Evolutionary conservation across 2,329 filamentous ascomycete species (phyloP).

Genomic region (Huntiella bhutanensis): DNA sequence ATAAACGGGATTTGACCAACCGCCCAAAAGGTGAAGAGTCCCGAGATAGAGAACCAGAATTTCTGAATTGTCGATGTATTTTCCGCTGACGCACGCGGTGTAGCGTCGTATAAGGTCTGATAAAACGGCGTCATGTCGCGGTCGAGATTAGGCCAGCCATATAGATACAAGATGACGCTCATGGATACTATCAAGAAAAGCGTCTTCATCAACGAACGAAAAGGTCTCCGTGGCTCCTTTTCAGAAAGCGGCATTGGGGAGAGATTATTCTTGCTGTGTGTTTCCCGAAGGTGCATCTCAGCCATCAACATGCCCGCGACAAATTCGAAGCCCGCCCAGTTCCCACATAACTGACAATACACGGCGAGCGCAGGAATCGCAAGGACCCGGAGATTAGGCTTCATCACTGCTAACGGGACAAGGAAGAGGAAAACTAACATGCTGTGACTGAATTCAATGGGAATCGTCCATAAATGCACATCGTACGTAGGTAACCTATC

Average conservation of each 20-base stretch:
- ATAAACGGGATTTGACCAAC: conserved; percentile 27
- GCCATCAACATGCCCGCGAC: conserved; percentile 34
- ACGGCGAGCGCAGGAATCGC: conserved; percentile 23
- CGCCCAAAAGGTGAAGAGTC: conserved; percentile 31
- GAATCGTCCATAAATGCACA: conserved; percentile 44
- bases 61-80: conserved; percentile 26
- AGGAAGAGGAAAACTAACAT: conserved; percentile 37
- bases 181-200: conserved; percentile 6
- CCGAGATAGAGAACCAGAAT: conserved; percentile 37
- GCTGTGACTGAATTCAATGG: conserved; percentile 39
- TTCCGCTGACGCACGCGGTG: conserved; percentile 25
- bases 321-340: conserved; percentile 20
- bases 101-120: conserved; percentile 31
- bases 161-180: conserved; percentile 18
- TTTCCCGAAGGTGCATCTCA: conserved; percentile 30
- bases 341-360: conserved; percentile 19
- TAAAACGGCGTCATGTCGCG: conserved; percentile 11
- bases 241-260: conserved; percentile 4
- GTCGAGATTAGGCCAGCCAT: conserved; percentile 11
- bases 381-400: conserved; percentile 23
- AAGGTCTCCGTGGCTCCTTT: neutral
- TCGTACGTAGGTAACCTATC: conserved; percentile 23
- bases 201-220: neutral
- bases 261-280: conserved; percentile 1
- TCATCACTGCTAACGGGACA: conserved; percentile 29